These are phyloP conservation scores for Medakamo hakoo DNA, from an alignment of 139 green algal species.

Conservation along the genomic window DNA sequence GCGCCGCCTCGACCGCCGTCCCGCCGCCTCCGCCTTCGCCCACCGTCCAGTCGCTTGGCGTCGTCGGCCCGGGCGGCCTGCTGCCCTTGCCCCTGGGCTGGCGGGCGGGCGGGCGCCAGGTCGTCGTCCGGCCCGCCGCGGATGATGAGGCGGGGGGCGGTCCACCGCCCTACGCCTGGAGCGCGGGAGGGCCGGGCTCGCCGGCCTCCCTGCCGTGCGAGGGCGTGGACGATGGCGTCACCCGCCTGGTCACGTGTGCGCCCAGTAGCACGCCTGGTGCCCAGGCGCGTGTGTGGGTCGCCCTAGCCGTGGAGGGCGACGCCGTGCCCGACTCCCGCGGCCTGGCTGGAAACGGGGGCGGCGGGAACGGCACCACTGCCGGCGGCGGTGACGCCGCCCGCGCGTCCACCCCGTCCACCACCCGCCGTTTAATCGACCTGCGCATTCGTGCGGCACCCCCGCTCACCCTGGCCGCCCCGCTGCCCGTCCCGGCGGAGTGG, in stretches of 20 bases:
- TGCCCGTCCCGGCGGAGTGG: constrained; percentile 43
- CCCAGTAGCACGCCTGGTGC: constrained; percentile 1
- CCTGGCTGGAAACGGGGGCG: neutral
- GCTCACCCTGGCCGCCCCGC: constrained; percentile 53
- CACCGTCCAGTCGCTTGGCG: constrained; percentile 27
- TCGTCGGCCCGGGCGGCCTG: constrained; percentile 26
- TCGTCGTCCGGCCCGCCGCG: constrained; percentile 33
- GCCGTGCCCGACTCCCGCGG: constrained; percentile 13
- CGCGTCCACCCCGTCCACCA: neutral
- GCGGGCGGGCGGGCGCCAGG: constrained; percentile 27
- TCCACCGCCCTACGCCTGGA: no score
- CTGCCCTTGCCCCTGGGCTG: constrained; percentile 52
- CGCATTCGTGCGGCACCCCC: constrained; percentile 41
- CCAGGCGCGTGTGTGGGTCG: constrained; percentile 32
- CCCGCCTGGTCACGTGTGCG: constrained; percentile 33
- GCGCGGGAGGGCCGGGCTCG: neutral
- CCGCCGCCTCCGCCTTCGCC: neutral
- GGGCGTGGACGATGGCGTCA: constrained; percentile 41
- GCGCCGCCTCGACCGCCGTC: neutral
- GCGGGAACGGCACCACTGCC: neutral
- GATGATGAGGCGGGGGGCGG: neutral
- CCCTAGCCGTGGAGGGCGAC: constrained; percentile 37
- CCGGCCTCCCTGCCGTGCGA: constrained; percentile 25
- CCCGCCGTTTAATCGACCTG: constrained; percentile 43
- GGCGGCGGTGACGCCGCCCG: constrained; percentile 3